These are phyloP conservation scores for Kodamaea neixiangensis DNA, from an alignment of 805 yeast species.

Conservation along the genomic window DNA sequence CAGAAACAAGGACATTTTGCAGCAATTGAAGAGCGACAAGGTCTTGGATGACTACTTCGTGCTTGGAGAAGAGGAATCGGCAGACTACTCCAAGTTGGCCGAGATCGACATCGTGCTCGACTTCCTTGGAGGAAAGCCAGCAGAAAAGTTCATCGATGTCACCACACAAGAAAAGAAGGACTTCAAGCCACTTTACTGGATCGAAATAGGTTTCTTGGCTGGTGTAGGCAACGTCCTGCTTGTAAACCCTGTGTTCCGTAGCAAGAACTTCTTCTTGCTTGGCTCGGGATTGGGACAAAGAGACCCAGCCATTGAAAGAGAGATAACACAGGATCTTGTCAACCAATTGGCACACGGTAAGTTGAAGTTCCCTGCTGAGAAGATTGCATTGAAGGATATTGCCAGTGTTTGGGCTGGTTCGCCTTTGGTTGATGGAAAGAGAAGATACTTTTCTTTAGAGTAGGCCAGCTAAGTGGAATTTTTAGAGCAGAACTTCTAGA, in stretches of 20 bases:
- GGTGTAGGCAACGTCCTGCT: slow-evolving; percentile 10
- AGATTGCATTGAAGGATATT: slow-evolving; percentile 10
- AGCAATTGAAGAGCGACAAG: slow-evolving; percentile 2
- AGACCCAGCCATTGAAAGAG: neutral
- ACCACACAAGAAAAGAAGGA: slow-evolving; percentile 1
- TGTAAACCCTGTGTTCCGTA: slow-evolving; percentile 9
- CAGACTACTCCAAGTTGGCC: slow-evolving; percentile 1
- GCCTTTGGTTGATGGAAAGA: slow-evolving; percentile 10
- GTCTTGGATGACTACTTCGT: slow-evolving; percentile 9
- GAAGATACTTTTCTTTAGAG: slow-evolving; percentile 12
- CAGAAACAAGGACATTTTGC: slow-evolving; percentile 7
- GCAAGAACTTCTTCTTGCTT: slow-evolving; percentile 12
- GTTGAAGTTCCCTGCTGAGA: slow-evolving; percentile 1
- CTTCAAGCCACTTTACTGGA: slow-evolving; percentile 11
- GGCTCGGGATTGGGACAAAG: slow-evolving; percentile 16
- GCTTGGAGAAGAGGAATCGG: slow-evolving; percentile 1
- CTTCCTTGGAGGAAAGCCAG: slow-evolving; percentile 12
- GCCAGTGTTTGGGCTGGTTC: slow-evolving; percentile 10
- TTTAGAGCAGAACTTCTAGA: too few relatives aligned
- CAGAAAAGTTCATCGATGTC: slow-evolving; percentile 2
- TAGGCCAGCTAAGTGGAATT: too few relatives aligned
- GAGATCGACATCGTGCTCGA: slow-evolving; percentile 15
- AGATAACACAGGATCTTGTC: slow-evolving; percentile 1
- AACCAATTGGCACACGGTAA: slow-evolving; percentile 8
- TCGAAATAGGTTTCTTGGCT: slow-evolving; percentile 13